Evolutionary conservation across 2,329 filamentous ascomycete species (phyloP), one percentile per base, ranked within the genome.

Genomic region (Aspergillus fumigatus): DNA sequence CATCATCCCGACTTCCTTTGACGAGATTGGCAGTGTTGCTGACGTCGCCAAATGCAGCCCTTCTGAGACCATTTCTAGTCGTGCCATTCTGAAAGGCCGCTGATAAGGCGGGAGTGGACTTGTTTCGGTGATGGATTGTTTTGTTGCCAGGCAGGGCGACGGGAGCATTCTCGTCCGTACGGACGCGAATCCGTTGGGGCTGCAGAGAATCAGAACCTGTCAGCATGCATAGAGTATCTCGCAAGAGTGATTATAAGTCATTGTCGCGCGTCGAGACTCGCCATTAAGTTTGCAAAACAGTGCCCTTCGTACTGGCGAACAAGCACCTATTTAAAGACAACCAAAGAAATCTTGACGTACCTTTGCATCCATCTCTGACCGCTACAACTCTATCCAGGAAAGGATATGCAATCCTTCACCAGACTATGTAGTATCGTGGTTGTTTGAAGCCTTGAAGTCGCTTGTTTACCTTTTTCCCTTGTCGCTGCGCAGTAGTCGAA

Each of bases 1-100:
- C 78, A 65, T 88, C 85, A 70, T 88, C 85, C 65, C 84, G 82
- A 51, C 70, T 73, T 3, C 67, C 64, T 19, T 72, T 70, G 32
- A 71, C 58, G 32, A 67, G 59, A 59, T 75, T 76, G 38, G 70
- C 74, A 43, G 79, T 86, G 68, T 92, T 93, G 79, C 89, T 94
- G 59, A 94, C 83, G 71, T 96, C 92, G 51, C 84, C 89, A 73
- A 95, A 92, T 11, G 86, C 90, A 60, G 87, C 86, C 63, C 92
- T 86, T 78, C 92, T 94, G 54, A 86, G 80, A 56, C 84, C 80
- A 53, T 81, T 81, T 73, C 87, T 90, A 62, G 87, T 74, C 41
- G 79, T 80, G 56, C 77, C 80, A 51, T 79, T 80, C 59, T 81
- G 77, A 59, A 81, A 70, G 58, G 83, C 67, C 64, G 69, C 78